phyloP scores from a whole-genome alignment of 1,284 basidiomycete species.

The Agaricales sp. region DNA sequence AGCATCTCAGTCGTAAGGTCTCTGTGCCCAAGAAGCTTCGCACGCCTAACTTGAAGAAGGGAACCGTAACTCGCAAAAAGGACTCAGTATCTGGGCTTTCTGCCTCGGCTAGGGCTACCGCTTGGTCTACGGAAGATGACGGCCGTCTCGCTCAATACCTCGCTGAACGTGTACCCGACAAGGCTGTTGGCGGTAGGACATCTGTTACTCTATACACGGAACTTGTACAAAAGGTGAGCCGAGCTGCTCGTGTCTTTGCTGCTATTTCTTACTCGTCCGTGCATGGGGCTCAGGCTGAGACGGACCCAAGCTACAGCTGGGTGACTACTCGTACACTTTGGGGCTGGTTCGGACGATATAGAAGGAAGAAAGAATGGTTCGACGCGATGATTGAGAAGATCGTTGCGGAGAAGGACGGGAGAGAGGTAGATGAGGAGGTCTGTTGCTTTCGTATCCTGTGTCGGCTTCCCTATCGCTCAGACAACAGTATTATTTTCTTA shows the following conservation, averaged over 20 bases:
- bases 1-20: no score
- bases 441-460: no score
- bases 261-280: not conserved
- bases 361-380: not conserved
- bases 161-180: not conserved
- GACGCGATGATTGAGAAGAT: not conserved
- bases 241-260: not conserved
- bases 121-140: conserved; percentile 1
- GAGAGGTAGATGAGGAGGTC: no score
- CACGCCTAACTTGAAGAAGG: no score
- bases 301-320: not conserved
- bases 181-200: not conserved
- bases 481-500: no score
- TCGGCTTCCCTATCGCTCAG: no score
- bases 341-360: not conserved
- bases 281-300: not conserved
- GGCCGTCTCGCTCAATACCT: not conserved
- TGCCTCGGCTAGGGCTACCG: no score
- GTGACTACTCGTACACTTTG: not conserved
- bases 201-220: not conserved
- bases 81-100: no score
- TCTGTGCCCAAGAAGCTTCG: no score
- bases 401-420: no score
- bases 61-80: no score
- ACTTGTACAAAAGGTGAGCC: not conserved